Evolutionary conservation across 352 stramenopile species (phyloP), one percentile per base, ranked within the genome.

Genomic region (Blastocystis sp.): DNA sequence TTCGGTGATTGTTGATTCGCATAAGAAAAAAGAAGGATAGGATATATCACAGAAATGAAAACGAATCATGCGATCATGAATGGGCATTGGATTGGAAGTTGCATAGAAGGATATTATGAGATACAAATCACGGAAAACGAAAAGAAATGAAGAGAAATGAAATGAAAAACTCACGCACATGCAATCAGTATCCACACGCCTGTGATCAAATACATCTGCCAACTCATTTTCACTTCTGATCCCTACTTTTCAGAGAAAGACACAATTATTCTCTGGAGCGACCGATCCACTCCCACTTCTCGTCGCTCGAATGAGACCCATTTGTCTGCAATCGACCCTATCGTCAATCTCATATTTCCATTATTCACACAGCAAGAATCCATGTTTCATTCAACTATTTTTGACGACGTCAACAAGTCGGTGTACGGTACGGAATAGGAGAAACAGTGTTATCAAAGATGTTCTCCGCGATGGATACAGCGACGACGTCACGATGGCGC

Each of bases 401-500:
- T 78, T 36, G 42, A 57, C 29, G 65, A 78, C 8, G 56, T 78
- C 14, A 78, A 78, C 38, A 78, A 56, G 65, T 24, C 18, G 34
- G 64, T 32, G 27, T 76, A 76, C 36, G 64, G 64, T 76, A 57
- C 16, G 14, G n/a, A 4, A 32, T 1, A 18, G 21, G 27, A 29
- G 1, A 4, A 29, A 36, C 4, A 18, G 9, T 29, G 18, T 29
- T 63, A 11, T 14, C 6, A 9, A 49, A 81, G 69, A 81, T n/a
- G n/a, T 81, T 21, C 38, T 81, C 18, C 61, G 44, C n/a, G 69
- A 81, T 40, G 69, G 69, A 4, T 64, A 81, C 42, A 44, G 21
- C 32, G 9, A n/a, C 9, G 32, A 63, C 29, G 36, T 11, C 34
- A 81, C 40, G 3, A 44, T 42, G 21, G 36, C 69, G 21, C 34